Conservation (phyloP, 2,329 filamentous ascomycete genomes). For the Raffaelea arxii region DNA sequence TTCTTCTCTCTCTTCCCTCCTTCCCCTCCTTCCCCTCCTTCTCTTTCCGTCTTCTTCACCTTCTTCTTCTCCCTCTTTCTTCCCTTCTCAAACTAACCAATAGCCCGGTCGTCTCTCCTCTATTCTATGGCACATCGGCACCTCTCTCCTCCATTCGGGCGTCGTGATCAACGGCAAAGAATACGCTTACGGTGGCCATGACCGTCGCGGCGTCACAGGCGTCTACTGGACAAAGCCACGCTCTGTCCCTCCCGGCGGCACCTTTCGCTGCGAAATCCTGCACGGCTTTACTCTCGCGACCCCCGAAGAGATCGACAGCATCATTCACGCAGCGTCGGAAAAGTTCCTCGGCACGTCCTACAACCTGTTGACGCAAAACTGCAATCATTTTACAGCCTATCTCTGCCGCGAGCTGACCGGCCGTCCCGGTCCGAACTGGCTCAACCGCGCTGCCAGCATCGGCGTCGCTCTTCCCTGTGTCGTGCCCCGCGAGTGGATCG, state of each 20-base stretch:
- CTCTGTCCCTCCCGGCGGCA: slow-evolving; percentile 65
- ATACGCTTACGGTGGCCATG: slow-evolving; percentile 80
- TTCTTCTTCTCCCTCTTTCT: background rate
- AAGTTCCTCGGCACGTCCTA: slow-evolving; percentile 68
- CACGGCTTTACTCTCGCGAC: slow-evolving; percentile 69
- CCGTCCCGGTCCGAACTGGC: slow-evolving; percentile 59
- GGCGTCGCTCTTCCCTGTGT: slow-evolving; percentile 73
- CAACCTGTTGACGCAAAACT: slow-evolving; percentile 75
- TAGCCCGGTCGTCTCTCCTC: slow-evolving; percentile 67
- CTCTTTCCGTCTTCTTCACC: background rate
- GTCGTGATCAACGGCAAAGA: slow-evolving; percentile 72
- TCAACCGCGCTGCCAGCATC: slow-evolving; percentile 78
- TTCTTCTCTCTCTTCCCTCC: no score
- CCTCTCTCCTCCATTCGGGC: slow-evolving; percentile 71
- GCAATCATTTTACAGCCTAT: slow-evolving; percentile 78
- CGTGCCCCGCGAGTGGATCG: slow-evolving; percentile 73
- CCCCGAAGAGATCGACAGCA: slow-evolving; percentile 58
- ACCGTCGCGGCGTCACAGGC: slow-evolving; percentile 58
- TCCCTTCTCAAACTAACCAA: slow-evolving; percentile 4
- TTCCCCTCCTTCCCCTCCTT: background rate
- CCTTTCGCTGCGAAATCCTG: slow-evolving; percentile 63
- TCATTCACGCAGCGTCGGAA: slow-evolving; percentile 58
- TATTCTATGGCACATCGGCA: slow-evolving; percentile 66
- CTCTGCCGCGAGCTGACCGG: slow-evolving; percentile 66
- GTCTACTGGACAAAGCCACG: slow-evolving; percentile 75